A percentile compares a stretch with the other conserved stretches of the same genome.
Conservation (phyloP, 441 rosid genomes). For the Euphorbia schlechtendalii region DNA sequence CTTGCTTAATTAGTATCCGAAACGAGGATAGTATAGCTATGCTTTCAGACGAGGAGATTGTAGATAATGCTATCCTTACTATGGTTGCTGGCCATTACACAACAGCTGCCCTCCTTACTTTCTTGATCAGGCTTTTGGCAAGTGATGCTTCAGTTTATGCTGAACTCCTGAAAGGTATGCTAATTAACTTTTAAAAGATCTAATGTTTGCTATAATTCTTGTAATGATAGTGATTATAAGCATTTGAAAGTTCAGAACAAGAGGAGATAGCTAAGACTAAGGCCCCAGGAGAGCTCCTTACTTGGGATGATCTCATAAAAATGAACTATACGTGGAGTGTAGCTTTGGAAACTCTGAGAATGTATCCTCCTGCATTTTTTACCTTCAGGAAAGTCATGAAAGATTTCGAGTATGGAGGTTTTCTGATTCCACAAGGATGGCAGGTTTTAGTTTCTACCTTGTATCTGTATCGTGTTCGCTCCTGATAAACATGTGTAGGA, state of each 20-base stretch:
- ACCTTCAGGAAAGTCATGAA: background rate
- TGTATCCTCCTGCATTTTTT: background rate
- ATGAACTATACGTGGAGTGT: background rate
- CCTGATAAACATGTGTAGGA: too few species aligned
- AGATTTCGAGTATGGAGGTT: background rate
- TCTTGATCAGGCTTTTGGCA: background rate
- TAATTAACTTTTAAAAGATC: too few species aligned
- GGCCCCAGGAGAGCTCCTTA: background rate
- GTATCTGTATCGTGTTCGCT: too few species aligned
- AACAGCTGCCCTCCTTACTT: background rate
- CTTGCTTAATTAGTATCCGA: background rate
- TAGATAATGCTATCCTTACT: background rate
- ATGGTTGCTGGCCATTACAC: background rate
- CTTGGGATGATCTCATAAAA: background rate
- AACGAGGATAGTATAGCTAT: background rate
- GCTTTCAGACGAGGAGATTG: background rate
- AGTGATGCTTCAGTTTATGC: background rate
- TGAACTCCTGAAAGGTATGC: background rate
- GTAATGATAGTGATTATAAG: background rate
- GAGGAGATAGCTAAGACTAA: background rate
- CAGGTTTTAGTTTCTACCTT: background rate
- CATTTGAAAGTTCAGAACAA: background rate
- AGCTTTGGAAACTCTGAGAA: background rate
- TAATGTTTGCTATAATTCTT: too few species aligned
- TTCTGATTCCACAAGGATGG: background rate